phyloP scores from a whole-genome alignment of 176 grass and related monocot genomes.

The Aegilops umbellulata region DNA sequence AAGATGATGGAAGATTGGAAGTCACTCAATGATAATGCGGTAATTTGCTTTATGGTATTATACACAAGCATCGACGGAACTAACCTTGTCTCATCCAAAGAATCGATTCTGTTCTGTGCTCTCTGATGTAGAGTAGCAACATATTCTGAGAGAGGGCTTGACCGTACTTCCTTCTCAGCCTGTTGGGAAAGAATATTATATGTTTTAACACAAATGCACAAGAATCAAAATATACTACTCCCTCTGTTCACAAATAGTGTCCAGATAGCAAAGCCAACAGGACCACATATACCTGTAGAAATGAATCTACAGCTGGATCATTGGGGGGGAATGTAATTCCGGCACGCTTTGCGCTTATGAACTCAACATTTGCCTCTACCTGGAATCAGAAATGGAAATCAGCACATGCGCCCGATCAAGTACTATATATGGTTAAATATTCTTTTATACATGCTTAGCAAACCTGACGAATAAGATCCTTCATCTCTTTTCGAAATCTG shows the following conservation, averaged over 20 bases:
- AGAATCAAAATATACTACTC: slow-evolving; percentile 6
- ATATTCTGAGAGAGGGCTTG: slow-evolving; percentile 79
- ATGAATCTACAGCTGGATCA: slow-evolving; percentile 70
- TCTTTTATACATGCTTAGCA: slow-evolving; percentile 10
- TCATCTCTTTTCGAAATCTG: slow-evolving; percentile 84
- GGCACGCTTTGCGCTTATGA: slow-evolving; percentile 51
- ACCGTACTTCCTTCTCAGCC: slow-evolving; percentile 67
- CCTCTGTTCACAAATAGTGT: background rate
- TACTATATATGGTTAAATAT: slow-evolving; percentile 14
- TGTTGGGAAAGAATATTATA: slow-evolving; percentile 39
- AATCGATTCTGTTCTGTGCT: slow-evolving; percentile 60
- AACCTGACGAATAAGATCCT: slow-evolving; percentile 90
- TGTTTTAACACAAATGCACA: background rate
- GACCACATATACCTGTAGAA: slow-evolving; percentile 55
- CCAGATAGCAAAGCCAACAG: background rate
- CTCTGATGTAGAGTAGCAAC: slow-evolving; percentile 62
- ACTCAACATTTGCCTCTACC: slow-evolving; percentile 75
- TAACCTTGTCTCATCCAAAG: slow-evolving; percentile 77
- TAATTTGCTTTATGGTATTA: slow-evolving; percentile 7
- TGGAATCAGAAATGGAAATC: slow-evolving; percentile 39
- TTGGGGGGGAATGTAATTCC: slow-evolving; percentile 66
- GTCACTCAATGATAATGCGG: background rate
- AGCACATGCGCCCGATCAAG: slow-evolving; percentile 8
- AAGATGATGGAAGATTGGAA: background rate
- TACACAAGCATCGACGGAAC: slow-evolving; percentile 8